Conservation (phyloP, 306 rosid species). For the Lathyrus sativus region DNA sequence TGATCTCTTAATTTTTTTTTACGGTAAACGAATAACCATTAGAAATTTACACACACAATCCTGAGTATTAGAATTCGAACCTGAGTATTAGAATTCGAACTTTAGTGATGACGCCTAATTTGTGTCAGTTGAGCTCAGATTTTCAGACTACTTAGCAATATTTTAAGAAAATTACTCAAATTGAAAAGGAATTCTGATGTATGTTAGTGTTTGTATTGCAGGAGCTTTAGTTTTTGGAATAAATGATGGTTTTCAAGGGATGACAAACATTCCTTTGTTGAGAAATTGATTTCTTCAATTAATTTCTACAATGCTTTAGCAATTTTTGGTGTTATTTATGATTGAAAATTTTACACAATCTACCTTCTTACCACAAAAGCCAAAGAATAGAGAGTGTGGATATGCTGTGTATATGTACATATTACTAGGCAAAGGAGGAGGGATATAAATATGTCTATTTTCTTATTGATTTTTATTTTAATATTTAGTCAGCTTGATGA, state of each 20-base stretch:
- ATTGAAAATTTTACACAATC: not conserved
- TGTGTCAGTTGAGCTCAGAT: no score
- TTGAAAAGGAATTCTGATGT: slow-evolving; percentile 5
- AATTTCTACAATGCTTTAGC: slow-evolving; percentile 2
- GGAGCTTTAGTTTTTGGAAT: slow-evolving; percentile 65
- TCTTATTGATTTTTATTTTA: slow-evolving; percentile 8
- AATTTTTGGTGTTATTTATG: not conserved
- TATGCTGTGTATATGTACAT: not conserved
- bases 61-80: no score
- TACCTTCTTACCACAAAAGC: not conserved
- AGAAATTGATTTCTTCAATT: slow-evolving; percentile 17
- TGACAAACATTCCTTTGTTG: slow-evolving; percentile 20
- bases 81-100: no score
- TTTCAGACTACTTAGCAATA: no score
- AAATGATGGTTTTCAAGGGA: slow-evolving; percentile 30
- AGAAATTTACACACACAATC: no score
- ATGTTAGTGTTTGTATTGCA: slow-evolving; percentile 39
- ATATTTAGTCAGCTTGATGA: slow-evolving; percentile 5
- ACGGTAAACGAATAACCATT: no score
- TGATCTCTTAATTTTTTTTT: not conserved
- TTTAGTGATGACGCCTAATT: no score
- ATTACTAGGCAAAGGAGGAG: slow-evolving; percentile 24
- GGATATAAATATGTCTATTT: not conserved
- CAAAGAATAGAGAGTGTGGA: slow-evolving; percentile 9
- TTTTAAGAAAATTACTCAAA: not conserved